phyloP scores from a whole-genome alignment of 2,329 filamentous ascomycete genomes.

The Ceratocystis huliohia region DNA sequence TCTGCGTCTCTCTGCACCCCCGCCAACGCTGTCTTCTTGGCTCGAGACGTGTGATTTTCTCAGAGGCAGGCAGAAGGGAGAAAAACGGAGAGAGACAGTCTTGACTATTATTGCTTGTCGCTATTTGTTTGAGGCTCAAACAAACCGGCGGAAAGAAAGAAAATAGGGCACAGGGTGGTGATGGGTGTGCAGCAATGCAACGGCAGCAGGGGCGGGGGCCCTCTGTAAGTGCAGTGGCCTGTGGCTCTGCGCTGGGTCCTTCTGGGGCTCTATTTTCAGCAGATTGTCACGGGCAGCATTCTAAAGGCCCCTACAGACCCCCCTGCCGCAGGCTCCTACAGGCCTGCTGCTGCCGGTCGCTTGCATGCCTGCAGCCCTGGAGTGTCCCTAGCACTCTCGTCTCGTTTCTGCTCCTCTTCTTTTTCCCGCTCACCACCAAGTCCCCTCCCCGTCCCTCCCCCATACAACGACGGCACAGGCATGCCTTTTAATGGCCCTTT shows the following conservation, averaged over 20 bases:
- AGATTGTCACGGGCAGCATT: too few species aligned
- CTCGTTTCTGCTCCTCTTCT: not conserved
- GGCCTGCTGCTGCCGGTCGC: too few species aligned
- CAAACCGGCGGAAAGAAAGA: not conserved
- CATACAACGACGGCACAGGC: not conserved
- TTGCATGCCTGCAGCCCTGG: not conserved
- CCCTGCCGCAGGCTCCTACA: too few species aligned
- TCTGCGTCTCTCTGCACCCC: not conserved
- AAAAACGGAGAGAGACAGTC: not conserved
- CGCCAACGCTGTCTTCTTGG: not conserved
- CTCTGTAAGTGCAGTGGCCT: too few species aligned
- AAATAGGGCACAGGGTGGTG: not conserved
- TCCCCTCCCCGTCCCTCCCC: not conserved
- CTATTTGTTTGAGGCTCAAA: conserved; percentile 1
- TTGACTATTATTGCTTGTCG: not conserved
- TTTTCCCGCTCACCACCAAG: not conserved
- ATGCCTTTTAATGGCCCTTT: not conserved
- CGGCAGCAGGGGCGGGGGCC: too few species aligned
- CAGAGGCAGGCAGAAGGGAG: not conserved
- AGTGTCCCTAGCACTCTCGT: not conserved
- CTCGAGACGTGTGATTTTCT: conserved; percentile 5
- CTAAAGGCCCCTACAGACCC: too few species aligned
- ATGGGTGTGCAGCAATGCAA: not conserved
- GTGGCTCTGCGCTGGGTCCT: too few species aligned
- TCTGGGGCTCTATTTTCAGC: too few species aligned